Conservation (phyloP, 202 grass and related monocot species). For the Zizania palustris region DNA sequence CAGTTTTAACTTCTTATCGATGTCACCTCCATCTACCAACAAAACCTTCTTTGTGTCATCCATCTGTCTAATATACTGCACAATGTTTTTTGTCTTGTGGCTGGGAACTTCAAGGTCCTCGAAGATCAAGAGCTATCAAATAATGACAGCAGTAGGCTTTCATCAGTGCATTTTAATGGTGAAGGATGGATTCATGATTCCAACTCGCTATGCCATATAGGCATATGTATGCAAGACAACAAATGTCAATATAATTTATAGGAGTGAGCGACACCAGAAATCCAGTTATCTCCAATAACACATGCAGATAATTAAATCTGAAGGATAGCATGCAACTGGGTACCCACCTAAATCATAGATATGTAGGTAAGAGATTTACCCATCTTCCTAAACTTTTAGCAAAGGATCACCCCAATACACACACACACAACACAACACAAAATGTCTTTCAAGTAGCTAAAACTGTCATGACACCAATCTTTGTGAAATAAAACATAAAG, state of each 20-base stretch:
- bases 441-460: not conserved
- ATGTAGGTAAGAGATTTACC: not conserved
- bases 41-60: slow-evolving; percentile 74
- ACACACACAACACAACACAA: no score
- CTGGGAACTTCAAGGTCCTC: slow-evolving; percentile 66
- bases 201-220: not conserved
- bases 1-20: slow-evolving; percentile 77
- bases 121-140: slow-evolving; percentile 67
- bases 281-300: slow-evolving; percentile 5
- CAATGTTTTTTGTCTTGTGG: slow-evolving; percentile 87
- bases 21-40: slow-evolving; percentile 66
- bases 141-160: not conserved
- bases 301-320: not conserved
- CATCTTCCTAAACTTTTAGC: slow-evolving; percentile 6
- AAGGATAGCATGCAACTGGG: not conserved
- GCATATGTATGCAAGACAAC: not conserved
- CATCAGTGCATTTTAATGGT: not conserved
- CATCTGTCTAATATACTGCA: slow-evolving; percentile 63
- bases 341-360: not conserved
- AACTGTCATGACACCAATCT: not conserved
- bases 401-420: not conserved
- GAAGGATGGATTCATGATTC: not conserved
- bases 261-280: not conserved
- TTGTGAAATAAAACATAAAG: slow-evolving; percentile 22
- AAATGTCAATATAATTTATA: not conserved